These are phyloP conservation scores for Scenedesmus sp. DNA, from an alignment of 163 green algal genomes.

Conservation along the genomic window DNA sequence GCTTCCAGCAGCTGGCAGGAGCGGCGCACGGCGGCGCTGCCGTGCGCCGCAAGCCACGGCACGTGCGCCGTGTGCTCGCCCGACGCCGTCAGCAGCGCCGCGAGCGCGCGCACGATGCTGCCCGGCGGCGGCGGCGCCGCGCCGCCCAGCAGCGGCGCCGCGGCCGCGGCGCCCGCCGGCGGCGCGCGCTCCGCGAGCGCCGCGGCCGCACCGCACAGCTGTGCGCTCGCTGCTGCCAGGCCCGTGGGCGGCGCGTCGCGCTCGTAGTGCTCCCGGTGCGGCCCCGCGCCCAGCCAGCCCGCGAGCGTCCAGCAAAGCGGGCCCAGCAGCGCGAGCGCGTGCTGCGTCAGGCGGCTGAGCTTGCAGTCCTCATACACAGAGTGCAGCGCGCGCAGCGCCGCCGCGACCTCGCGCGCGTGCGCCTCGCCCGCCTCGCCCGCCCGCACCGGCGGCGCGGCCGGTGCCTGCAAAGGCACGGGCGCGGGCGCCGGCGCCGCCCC, in stretches of 20 bases:
- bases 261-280: conserved; percentile 76
- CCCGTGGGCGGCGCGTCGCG: conserved; percentile 62
- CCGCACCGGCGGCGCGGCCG: not conserved
- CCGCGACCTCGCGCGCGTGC: conserved; percentile 11
- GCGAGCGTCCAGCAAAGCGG: conserved; percentile 53
- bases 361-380: conserved; percentile 85
- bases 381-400: conserved; percentile 66
- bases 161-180: too few relatives aligned
- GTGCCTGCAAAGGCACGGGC: not conserved
- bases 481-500: not conserved
- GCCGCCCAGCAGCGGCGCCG: not conserved
- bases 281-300: conserved; percentile 42
- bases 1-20: conserved; percentile 41
- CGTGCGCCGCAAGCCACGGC: not conserved
- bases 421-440: not conserved
- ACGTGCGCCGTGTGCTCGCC: not conserved
- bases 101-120: not conserved
- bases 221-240: conserved; percentile 34
- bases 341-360: conserved; percentile 66
- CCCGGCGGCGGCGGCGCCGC: not conserved
- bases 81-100: conserved; percentile 6
- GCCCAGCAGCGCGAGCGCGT: conserved; percentile 59
- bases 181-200: not conserved
- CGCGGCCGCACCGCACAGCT: conserved; percentile 4
- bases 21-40: conserved; percentile 19